phyloP scores from a whole-genome alignment of 306 rosid species.

The Canavalia ensiformis region DNA sequence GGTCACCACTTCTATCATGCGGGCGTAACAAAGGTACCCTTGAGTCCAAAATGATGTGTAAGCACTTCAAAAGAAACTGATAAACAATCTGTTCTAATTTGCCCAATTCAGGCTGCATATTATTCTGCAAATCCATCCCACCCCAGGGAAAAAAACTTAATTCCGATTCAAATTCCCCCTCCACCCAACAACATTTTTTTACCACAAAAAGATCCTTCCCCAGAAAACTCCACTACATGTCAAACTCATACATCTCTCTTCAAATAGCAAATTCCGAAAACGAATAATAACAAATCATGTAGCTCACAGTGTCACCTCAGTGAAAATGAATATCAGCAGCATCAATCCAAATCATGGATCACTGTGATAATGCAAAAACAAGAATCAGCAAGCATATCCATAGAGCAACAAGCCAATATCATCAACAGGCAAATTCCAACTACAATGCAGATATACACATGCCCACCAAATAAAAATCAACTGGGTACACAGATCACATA shows the following conservation, averaged over 20 bases:
- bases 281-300: conserved; percentile 26
- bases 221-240: conserved; percentile 27
- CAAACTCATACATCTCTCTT: conserved; percentile 20
- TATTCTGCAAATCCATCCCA: conserved; percentile 76
- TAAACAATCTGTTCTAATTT: conserved; percentile 84
- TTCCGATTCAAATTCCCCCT: conserved; percentile 47
- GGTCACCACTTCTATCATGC: conserved; percentile 68
- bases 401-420: conserved; percentile 17
- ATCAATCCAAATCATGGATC: conserved; percentile 36
- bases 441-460: conserved; percentile 49
- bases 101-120: conserved; percentile 72
- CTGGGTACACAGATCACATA: conserved; percentile 48
- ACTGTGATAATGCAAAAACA: conserved; percentile 49
- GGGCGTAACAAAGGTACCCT: conserved; percentile 75
- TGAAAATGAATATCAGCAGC: conserved; percentile 38
- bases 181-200: conserved; percentile 39
- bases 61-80: conserved; percentile 78
- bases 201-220: conserved; percentile 22
- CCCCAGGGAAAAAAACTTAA: conserved; percentile 4
- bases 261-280: conserved; percentile 32
- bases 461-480: conserved; percentile 43
- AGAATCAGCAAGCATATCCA: conserved; percentile 12
- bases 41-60: conserved; percentile 78
- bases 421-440: conserved; percentile 43
- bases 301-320: conserved; percentile 48